Evolutionary conservation across 169 alveolate genomes (phyloP).

Genomic region (Eimeria tenella): DNA sequence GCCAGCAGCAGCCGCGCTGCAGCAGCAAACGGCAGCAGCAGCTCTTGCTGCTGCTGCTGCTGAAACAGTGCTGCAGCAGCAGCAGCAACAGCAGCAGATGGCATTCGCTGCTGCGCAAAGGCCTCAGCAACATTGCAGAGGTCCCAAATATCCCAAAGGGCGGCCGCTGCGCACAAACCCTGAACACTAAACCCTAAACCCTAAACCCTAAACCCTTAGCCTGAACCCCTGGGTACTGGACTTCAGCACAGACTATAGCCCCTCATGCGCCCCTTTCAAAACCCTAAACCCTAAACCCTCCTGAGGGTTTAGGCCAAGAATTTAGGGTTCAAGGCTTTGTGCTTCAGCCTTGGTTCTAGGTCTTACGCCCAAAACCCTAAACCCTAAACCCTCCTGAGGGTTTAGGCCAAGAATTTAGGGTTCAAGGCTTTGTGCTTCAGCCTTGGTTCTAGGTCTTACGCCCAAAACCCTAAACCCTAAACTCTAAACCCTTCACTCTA

Average conservation of each 20-base stretch:
- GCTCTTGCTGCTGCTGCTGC: constrained; percentile 46
- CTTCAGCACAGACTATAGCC: no score
- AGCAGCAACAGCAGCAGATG: constrained; percentile 16
- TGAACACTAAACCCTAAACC: constrained; percentile 15
- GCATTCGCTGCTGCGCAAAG: constrained; percentile 8
- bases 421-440: neutral
- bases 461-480: no score
- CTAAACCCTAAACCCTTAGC: constrained; percentile 29
- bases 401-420: neutral
- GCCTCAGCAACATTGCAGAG: constrained; percentile 27
- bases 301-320: neutral
- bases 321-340: neutral
- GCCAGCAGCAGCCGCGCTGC: constrained; percentile 58
- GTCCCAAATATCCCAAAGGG: neutral
- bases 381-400: neutral
- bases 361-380: neutral
- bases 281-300: neutral
- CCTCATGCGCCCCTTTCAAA: no score
- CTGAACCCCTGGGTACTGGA: neutral
- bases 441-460: no score
- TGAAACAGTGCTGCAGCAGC: neutral
- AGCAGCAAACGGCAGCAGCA: constrained; percentile 27
- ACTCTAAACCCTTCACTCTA: no score
- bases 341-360: neutral
- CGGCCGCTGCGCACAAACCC: constrained; percentile 10